phyloP scores from a whole-genome alignment of 2,329 filamentous ascomycete species.

The Colletotrichum sp. region DNA sequence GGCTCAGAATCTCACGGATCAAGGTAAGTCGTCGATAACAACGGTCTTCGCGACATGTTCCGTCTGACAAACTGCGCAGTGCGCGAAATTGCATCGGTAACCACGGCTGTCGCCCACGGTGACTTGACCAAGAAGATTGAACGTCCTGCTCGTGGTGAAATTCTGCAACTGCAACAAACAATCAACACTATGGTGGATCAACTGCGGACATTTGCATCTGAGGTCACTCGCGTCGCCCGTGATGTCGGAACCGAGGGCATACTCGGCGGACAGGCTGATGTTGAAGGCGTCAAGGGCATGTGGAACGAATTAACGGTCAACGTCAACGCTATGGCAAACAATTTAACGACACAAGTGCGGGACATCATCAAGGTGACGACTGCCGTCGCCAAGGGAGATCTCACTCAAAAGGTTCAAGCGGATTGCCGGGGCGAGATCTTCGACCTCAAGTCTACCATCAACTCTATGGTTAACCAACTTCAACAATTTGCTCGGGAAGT shows the following conservation, averaged over 20 bases:
- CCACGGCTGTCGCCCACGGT: conserved; percentile 82
- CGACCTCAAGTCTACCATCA: conserved; percentile 97
- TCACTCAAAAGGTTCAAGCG: conserved; percentile 96
- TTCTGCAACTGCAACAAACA: conserved; percentile 81
- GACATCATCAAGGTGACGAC: conserved; percentile 89
- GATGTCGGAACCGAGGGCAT: conserved; percentile 87
- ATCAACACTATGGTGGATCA: conserved; percentile 93
- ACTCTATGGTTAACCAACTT: conserved; percentile 98
- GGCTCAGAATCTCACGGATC: conserved; percentile 82
- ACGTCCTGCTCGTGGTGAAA: conserved; percentile 80
- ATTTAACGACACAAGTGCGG: conserved; percentile 86
- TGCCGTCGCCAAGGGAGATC: conserved; percentile 80
- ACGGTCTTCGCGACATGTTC: not conserved
- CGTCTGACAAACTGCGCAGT: conserved; percentile 49
- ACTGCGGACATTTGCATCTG: conserved; percentile 80
- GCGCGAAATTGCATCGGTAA: conserved; percentile 84
- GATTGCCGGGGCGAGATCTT: conserved; percentile 91
- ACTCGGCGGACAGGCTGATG: conserved; percentile 81
- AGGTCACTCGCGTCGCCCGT: conserved; percentile 82
- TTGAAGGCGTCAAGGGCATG: conserved; percentile 85
- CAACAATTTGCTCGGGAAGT: conserved; percentile 97
- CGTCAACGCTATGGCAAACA: conserved; percentile 88
- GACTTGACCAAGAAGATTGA: conserved; percentile 87
- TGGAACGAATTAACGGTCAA: conserved; percentile 89
- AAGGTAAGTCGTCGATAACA: conserved; percentile 52